These are phyloP conservation scores for Penicillium hesseltinei DNA, from an alignment of 2,329 filamentous ascomycete species.

Conservation along the genomic window DNA sequence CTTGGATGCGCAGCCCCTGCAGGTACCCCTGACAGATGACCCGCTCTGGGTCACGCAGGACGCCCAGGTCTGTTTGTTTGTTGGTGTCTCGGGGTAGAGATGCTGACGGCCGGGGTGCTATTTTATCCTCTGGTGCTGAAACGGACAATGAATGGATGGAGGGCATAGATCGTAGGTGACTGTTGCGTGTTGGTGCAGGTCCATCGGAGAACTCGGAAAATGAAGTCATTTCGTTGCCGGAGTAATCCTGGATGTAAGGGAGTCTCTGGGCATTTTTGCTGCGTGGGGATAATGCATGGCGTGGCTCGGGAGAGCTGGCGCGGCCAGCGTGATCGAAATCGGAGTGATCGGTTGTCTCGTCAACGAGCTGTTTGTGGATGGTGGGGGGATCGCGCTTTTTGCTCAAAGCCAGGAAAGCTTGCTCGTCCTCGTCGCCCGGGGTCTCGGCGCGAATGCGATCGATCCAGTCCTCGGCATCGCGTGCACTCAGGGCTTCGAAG, in stretches of 20 bases:
- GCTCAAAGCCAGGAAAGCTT: conserved; percentile 63
- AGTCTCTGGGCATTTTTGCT: conserved; percentile 26
- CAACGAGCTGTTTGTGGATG: conserved; percentile 31
- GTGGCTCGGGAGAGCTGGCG: conserved; percentile 37
- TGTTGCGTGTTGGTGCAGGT: conserved; percentile 25
- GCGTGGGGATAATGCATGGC: conserved; percentile 30
- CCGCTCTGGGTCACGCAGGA: conserved; percentile 70
- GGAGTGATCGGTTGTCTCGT: conserved; percentile 45
- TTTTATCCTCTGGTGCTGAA: conserved; percentile 30
- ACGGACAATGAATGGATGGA: conserved; percentile 32
- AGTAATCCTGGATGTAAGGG: conserved; percentile 54
- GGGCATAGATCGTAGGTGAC: conserved; percentile 29
- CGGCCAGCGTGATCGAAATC: conserved; percentile 37
- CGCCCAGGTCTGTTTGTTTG: conserved; percentile 58
- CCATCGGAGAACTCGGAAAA: conserved; percentile 83
- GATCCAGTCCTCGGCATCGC: conserved; percentile 85
- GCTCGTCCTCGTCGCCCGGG: conserved; percentile 82
- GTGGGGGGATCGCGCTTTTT: conserved; percentile 21
- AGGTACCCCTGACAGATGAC: conserved; percentile 95
- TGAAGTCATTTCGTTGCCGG: conserved; percentile 67
- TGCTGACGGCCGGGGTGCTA: conserved; percentile 24
- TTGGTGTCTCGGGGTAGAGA: conserved; percentile 54
- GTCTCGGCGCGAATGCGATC: conserved; percentile 74
- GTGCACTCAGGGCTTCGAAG: conserved; percentile 70
- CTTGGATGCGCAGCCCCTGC: conserved; percentile 75